A percentile compares a stretch with the other conserved stretches of the same genome.
phyloP scores from a whole-genome alignment of 768 basidiomycete genomes.

The Podaxis mareebaensis region DNA sequence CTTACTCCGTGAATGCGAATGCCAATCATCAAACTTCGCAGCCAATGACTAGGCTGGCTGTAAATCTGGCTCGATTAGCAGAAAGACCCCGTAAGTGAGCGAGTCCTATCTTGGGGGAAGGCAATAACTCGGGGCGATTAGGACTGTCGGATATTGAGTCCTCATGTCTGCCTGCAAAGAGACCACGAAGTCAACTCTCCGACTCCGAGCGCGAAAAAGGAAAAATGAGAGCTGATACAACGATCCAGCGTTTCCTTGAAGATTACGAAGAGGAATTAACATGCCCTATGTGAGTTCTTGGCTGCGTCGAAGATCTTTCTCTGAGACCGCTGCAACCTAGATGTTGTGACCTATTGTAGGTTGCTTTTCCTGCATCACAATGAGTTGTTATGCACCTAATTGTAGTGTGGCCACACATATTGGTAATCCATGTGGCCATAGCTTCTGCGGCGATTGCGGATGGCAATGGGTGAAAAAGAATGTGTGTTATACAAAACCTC shows the following conservation, averaged over 20 bases:
- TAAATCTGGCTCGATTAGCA: not conserved
- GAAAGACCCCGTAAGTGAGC: not conserved
- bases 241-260: conserved; percentile 33
- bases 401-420: conserved; percentile 60
- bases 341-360: conserved; percentile 73
- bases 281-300: conserved; percentile 66
- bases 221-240: conserved; percentile 38
- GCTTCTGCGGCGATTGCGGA: conserved; percentile 68
- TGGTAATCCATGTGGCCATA: conserved; percentile 75
- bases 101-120: not conserved
- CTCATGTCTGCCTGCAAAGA: conserved; percentile 20
- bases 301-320: conserved; percentile 1
- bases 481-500: conserved; percentile 32
- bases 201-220: conserved; percentile 38
- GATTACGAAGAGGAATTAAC: conserved; percentile 64
- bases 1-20: not conserved
- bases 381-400: not conserved
- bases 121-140: not conserved
- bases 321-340: conserved; percentile 34
- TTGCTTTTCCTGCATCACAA: conserved; percentile 8
- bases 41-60: not conserved
- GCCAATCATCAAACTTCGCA: not conserved
- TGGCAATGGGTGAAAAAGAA: conserved; percentile 58
- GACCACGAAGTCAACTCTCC: conserved; percentile 16
- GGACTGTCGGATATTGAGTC: not conserved